Evolutionary conservation across 306 rosid genomes (phyloP).

Genomic region (Begonia fuchsioides): DNA sequence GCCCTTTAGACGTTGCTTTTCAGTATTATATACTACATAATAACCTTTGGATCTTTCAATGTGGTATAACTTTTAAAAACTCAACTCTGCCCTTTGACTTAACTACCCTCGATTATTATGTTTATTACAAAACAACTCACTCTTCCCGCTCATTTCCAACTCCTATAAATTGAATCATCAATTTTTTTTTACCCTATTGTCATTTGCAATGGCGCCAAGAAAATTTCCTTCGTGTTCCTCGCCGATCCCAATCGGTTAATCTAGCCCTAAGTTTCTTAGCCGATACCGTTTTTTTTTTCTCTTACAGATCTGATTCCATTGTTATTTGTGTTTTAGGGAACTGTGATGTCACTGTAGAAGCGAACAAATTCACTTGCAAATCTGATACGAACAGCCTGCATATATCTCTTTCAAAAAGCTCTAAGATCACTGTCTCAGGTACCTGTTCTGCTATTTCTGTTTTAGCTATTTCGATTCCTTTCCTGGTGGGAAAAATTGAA

Average conservation of each 20-base stretch:
- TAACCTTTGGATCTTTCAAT: no score
- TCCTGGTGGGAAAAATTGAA: no score
- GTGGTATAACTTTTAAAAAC: no score
- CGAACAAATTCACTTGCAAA: conserved; percentile 32
- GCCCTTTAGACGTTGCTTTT: neutral
- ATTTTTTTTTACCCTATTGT: no score
- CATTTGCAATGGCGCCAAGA: conserved; percentile 50
- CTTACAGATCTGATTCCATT: neutral
- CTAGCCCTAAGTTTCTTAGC: neutral
- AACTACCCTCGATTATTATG: no score
- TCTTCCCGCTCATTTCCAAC: no score
- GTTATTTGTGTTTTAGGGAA: conserved; percentile 24
- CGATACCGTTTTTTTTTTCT: neutral
- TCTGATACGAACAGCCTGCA: conserved; percentile 25
- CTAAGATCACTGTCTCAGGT: conserved; percentile 43
- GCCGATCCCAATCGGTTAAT: conserved; percentile 46
- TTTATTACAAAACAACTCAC: no score
- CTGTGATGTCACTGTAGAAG: conserved; percentile 45
- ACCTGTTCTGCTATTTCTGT: neutral
- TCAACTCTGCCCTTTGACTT: no score
- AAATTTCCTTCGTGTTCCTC: conserved; percentile 20
- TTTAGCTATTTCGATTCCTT: no score
- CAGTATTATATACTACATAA: no score
- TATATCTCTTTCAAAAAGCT: conserved; percentile 32
- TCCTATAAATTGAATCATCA: no score